A percentile compares a stretch with the other conserved stretches of the same genome.
Evolutionary conservation across 129 eudicot species (phyloP).

Genomic region (Flaveria robusta): DNA sequence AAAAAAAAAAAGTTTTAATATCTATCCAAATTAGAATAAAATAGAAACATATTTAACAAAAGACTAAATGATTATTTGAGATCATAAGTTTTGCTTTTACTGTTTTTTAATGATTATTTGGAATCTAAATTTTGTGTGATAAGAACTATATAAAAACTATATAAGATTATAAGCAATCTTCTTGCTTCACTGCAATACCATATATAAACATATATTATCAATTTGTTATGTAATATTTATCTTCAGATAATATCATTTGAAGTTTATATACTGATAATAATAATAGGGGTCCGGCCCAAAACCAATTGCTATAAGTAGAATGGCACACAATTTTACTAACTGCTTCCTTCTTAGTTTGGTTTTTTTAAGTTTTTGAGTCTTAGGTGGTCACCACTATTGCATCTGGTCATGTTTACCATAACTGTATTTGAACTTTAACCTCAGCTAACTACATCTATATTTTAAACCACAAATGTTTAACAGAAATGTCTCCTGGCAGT

Average conservation of each 20-base stretch:
- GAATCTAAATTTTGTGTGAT: background rate
- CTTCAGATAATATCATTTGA: too few relatives aligned
- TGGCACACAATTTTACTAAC: too few relatives aligned
- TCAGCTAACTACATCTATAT: too few relatives aligned
- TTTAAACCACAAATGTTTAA: too few relatives aligned
- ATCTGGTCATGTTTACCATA: background rate
- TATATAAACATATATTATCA: too few relatives aligned
- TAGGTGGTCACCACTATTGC: too few relatives aligned
- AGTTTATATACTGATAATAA: too few relatives aligned
- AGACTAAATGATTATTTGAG: background rate
- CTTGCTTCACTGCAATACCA: too few relatives aligned
- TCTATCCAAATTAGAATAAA: conserved; percentile 13
- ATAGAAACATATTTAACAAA: background rate
- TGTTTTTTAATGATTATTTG: background rate
- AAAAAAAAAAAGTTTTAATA: conserved; percentile 18
- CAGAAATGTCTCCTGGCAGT: background rate
- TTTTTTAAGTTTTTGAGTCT: background rate
- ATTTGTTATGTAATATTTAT: too few relatives aligned
- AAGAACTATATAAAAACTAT: background rate
- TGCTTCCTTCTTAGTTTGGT: too few relatives aligned
- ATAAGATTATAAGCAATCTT: background rate
- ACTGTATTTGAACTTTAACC: background rate
- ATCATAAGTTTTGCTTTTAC: background rate
- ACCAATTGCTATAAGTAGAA: too few relatives aligned
- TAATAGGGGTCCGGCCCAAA: too few relatives aligned